Evolutionary conservation across 1,284 basidiomycete species (phyloP).

Genomic region (Ganoderma lingzhi): DNA sequence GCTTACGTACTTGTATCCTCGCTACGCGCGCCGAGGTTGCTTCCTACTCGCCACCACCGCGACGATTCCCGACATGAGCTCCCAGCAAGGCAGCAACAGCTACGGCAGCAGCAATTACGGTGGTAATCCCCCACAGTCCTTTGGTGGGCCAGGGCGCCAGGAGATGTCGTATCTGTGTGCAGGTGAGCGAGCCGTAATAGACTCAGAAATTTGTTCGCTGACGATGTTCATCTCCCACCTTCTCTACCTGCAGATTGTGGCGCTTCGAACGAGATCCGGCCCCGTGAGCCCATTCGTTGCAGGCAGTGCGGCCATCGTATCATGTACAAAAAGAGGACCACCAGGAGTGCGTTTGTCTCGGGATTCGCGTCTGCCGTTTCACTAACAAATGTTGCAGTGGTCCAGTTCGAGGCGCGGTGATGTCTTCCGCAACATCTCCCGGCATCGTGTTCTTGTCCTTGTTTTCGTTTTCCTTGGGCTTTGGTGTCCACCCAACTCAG

Average conservation of each 20-base stretch:
- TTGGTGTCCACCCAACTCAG: not conserved
- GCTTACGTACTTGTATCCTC: slow-evolving; percentile 10
- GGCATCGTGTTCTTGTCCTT: slow-evolving; percentile 6
- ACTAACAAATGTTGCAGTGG: slow-evolving; percentile 58
- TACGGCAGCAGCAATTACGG: slow-evolving; percentile 28
- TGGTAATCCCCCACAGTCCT: slow-evolving; percentile 31
- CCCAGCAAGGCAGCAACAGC: slow-evolving; percentile 45
- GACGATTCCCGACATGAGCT: slow-evolving; percentile 48
- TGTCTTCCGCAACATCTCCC: slow-evolving; percentile 8
- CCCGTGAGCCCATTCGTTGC: slow-evolving; percentile 96
- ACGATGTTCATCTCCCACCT: not conserved
- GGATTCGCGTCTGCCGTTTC: slow-evolving; percentile 23
- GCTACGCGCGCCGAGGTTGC: slow-evolving; percentile 5
- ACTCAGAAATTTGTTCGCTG: slow-evolving; percentile 3
- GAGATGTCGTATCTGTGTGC: slow-evolving; percentile 95
- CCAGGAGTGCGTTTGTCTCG: slow-evolving; percentile 75
- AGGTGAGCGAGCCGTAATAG: slow-evolving; percentile 58
- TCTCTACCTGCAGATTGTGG: slow-evolving; percentile 78
- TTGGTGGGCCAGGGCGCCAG: slow-evolving; percentile 52
- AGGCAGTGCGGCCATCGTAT: slow-evolving; percentile 97
- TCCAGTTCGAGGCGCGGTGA: slow-evolving; percentile 89
- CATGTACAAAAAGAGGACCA: slow-evolving; percentile 99
- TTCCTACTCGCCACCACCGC: slow-evolving; percentile 32
- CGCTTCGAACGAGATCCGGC: slow-evolving; percentile 91
- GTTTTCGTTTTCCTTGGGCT: slow-evolving; percentile 8